Conservation (phyloP, 345 rosid species). For the Arabidopsis suecica region DNA sequence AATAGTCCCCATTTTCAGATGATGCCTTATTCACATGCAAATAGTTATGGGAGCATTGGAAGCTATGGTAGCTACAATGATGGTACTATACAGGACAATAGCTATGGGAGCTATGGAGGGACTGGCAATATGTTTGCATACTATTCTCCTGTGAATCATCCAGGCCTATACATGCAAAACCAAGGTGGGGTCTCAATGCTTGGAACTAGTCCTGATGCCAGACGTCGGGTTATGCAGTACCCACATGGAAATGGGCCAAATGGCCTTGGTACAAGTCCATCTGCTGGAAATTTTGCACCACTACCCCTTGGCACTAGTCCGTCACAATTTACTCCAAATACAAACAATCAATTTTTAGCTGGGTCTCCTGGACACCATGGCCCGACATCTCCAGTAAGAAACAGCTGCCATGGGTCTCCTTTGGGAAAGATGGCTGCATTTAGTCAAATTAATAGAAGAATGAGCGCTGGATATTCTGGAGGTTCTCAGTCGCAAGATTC, state of each 20-base stretch:
- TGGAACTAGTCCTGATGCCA: conserved; percentile 95
- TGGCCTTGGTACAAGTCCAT: conserved; percentile 91
- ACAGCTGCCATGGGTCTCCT: conserved; percentile 90
- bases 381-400: conserved; percentile 92
- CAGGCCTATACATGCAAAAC: conserved; percentile 77
- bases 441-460: conserved; percentile 85
- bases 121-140: conserved; percentile 71
- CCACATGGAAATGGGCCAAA: conserved; percentile 83
- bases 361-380: conserved; percentile 98
- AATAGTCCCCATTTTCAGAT: conserved; percentile 85
- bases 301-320: conserved; percentile 97
- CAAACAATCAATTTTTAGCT: conserved; percentile 64
- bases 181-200: conserved; percentile 73
- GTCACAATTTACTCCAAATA: conserved; percentile 88
- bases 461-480: conserved; percentile 77
- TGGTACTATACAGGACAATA: conserved; percentile 74
- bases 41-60: conserved; percentile 94
- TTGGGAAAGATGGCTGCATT: conserved; percentile 81
- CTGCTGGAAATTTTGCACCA: conserved; percentile 90
- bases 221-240: conserved; percentile 74
- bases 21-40: conserved; percentile 68
- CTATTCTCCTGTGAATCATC: conserved; percentile 91
- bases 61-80: conserved; percentile 97
- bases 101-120: conserved; percentile 96
- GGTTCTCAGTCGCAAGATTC: conserved; percentile 72